Conservation (phyloP, 345 rosid genomes). For the Odontarrhena argentea region DNA sequence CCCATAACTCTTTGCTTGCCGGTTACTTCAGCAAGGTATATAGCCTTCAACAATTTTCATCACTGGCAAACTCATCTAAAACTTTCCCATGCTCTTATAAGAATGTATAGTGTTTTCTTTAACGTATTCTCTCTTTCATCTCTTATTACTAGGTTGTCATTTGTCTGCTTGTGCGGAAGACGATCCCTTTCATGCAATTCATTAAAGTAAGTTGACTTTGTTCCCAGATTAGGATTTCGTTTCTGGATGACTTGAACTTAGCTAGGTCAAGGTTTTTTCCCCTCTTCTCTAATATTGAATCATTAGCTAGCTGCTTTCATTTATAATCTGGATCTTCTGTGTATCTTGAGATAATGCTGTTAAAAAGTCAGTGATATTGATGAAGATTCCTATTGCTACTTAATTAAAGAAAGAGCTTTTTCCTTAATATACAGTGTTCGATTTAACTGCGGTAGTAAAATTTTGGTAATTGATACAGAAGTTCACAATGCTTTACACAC, state of each 20-base stretch:
- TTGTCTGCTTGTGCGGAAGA: slow-evolving; percentile 82
- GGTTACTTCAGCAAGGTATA: slow-evolving; percentile 97
- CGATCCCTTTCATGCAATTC: slow-evolving; percentile 72
- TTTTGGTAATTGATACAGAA: slow-evolving; percentile 1
- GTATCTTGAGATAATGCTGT: slow-evolving; percentile 23
- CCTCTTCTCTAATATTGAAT: slow-evolving; percentile 8
- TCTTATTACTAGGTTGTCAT: slow-evolving; percentile 69
- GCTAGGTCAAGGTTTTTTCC: slow-evolving; percentile 2
- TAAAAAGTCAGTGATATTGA: slow-evolving; percentile 8
- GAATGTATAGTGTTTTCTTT: slow-evolving; percentile 5
- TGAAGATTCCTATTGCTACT: slow-evolving; percentile 8
- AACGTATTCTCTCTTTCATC: not conserved
- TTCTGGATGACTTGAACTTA: slow-evolving; percentile 22
- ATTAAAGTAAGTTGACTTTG: slow-evolving; percentile 60
- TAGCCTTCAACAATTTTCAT: slow-evolving; percentile 21
- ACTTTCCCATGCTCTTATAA: slow-evolving; percentile 6
- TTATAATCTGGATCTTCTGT: slow-evolving; percentile 20
- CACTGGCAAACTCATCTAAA: slow-evolving; percentile 18
- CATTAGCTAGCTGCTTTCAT: slow-evolving; percentile 25
- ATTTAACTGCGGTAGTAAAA: slow-evolving; percentile 1
- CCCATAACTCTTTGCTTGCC: slow-evolving; percentile 67
- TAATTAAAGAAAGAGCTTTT: slow-evolving; percentile 25
- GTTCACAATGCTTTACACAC: slow-evolving; percentile 18
- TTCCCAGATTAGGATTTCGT: not conserved
- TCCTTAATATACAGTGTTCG: slow-evolving; percentile 17